Base-by-base conservation (phyloP, 441 rosid species). In the Isatis lusitanica region DNA sequence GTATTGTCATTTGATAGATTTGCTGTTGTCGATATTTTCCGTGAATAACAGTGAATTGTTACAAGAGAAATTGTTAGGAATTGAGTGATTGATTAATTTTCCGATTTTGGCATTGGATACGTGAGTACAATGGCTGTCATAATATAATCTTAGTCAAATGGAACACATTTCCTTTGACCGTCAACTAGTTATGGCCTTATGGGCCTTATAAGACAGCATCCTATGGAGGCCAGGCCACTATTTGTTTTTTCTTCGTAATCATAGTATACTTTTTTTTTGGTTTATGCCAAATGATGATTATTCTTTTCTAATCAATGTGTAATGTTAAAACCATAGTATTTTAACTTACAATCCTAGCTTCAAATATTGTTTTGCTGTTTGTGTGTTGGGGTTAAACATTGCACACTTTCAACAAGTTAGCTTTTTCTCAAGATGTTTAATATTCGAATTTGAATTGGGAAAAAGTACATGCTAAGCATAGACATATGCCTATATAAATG, bases 121-220 rank as follows among this genome's bases (percentile, higher is more conserved):
- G 38, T 8, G 63, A 43, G 46, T 46, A 53, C 43, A 31, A 28
- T 39, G 17, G 69, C 69, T 63, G 55, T 30, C 69, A 28, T 51
- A 52, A 11, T 39, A 61, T 18, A 2, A 35, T 43, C 0, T 40
- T 18, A 12, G 62, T 62, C 55, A 63, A 73, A 26, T 63, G 46
- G 7, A 55, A 40, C 70, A 47, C 53, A 40, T 42, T 62, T 13
- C 16, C 36, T 63, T 73, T 35, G 76, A 56, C 71, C 42, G 65
- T 4, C 15, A 48, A 17, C 30, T 52, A 62, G 35, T 17, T 17
- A 50, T 71, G 63, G 63, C 62, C 63, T 16, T 30, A 16, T 71
- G 74, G 74, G 67, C 61, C 61, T 71, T 71, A 7, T 1, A 33
- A 57, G 35, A 65, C 50, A 73, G 65, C 36, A 73, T 63, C 70